phyloP scores from a whole-genome alignment of 2,329 filamentous ascomycete genomes.

The Ophiocordyceps robertsii region DNA sequence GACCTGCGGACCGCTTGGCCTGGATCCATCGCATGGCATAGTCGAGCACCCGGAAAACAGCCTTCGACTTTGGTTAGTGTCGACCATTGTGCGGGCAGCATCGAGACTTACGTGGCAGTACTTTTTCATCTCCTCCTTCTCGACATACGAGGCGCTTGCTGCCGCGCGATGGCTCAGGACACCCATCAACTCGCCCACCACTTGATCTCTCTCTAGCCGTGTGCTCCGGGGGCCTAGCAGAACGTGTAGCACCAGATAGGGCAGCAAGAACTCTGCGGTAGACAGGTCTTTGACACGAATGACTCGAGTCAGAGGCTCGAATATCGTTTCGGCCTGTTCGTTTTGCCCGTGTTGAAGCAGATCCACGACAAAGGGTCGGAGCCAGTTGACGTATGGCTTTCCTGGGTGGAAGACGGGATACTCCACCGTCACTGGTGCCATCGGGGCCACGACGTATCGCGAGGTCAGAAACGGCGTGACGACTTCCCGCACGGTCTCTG shows the following conservation, averaged over 20 bases:
- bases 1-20: conserved; percentile 37
- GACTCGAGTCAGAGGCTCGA: conserved; percentile 67
- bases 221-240: conserved; percentile 55
- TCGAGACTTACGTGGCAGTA: conserved; percentile 61
- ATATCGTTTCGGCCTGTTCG: conserved; percentile 61
- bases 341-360: conserved; percentile 68
- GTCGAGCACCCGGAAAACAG: conserved; percentile 79
- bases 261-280: conserved; percentile 77
- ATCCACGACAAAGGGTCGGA: conserved; percentile 68
- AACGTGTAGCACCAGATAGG: conserved; percentile 74
- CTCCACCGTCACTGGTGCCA: conserved; percentile 37
- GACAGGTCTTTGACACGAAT: conserved; percentile 77
- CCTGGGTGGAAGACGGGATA: conserved; percentile 69
- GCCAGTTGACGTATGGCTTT: conserved; percentile 66
- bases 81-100: not conserved
- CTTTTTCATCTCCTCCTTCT: conserved; percentile 64
- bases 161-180: conserved; percentile 53
- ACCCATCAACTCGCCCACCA: conserved; percentile 59
- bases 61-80: conserved; percentile 32
- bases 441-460: conserved; percentile 59
- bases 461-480: conserved; percentile 83
- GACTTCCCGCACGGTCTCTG: conserved; percentile 64
- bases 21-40: conserved; percentile 88
- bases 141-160: conserved; percentile 38
- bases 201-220: conserved; percentile 46